A percentile compares a stretch with the other conserved stretches of the same genome.
Evolutionary conservation across 2,329 filamentous ascomycete genomes (phyloP).

Genomic region (Fusarium praegraminearum): DNA sequence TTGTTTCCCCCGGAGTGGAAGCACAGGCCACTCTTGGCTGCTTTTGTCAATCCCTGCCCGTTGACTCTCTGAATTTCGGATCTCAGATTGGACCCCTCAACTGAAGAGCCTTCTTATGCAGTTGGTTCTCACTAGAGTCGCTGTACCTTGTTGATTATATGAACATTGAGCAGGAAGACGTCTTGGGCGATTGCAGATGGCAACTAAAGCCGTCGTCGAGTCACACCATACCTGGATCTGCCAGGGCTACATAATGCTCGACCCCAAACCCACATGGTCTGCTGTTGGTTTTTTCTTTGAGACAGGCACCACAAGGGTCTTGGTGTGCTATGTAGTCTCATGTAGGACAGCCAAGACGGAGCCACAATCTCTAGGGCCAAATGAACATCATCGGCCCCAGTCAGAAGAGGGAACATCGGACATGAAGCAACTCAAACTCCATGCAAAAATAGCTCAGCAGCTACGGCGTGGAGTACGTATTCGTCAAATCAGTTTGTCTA

Average conservation of each 20-base stretch:
- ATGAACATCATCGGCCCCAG: slow-evolving; percentile 36
- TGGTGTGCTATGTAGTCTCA: slow-evolving; percentile 28
- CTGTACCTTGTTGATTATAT: slow-evolving; percentile 38
- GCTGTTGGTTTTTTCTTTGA: slow-evolving; percentile 34
- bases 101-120: slow-evolving; percentile 39
- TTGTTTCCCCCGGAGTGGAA: slow-evolving; percentile 23
- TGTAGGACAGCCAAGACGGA: slow-evolving; percentile 42
- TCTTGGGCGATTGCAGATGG: slow-evolving; percentile 33
- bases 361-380: slow-evolving; percentile 38
- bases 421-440: slow-evolving; percentile 34
- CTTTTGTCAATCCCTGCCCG: slow-evolving; percentile 30
- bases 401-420: slow-evolving; percentile 36
- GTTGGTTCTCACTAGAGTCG: slow-evolving; percentile 40
- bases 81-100: slow-evolving; percentile 44
- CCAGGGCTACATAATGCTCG: slow-evolving; percentile 33
- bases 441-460: slow-evolving; percentile 49
- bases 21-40: slow-evolving; percentile 34
- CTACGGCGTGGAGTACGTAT: slow-evolving; percentile 19
- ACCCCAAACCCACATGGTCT: slow-evolving; percentile 44
- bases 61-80: slow-evolving; percentile 33
- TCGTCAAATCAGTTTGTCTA: slow-evolving; percentile 38
- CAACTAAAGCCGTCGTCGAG: slow-evolving; percentile 37
- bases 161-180: slow-evolving; percentile 20
- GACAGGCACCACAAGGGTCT: slow-evolving; percentile 35
- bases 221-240: slow-evolving; percentile 45